These are phyloP conservation scores for Biscutella laevigata DNA, from an alignment of 441 rosid genomes.

Conservation along the genomic window DNA sequence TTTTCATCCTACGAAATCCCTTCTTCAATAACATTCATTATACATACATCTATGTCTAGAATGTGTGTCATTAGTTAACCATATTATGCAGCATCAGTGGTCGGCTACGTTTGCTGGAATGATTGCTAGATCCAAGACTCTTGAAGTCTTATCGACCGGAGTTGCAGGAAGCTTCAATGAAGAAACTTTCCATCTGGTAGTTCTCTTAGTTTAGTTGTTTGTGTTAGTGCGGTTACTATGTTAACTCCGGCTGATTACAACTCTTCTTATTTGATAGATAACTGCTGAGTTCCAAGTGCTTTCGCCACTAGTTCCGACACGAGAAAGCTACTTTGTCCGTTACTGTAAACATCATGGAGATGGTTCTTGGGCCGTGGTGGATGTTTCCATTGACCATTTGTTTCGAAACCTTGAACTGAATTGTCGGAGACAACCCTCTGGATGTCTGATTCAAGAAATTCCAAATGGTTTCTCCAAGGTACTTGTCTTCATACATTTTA, in stretches of 20 bases:
- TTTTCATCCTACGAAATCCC: too few relatives aligned
- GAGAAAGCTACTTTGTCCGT: conserved; percentile 77
- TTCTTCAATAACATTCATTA: too few relatives aligned
- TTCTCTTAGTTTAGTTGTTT: too few relatives aligned
- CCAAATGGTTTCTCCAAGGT: conserved; percentile 97
- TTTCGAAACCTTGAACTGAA: conserved; percentile 46
- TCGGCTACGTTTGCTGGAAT: conserved; percentile 74
- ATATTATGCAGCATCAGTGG: conserved; percentile 74
- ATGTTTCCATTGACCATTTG: conserved; percentile 86
- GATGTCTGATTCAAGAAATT: conserved; percentile 78
- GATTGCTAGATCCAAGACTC: conserved; percentile 75
- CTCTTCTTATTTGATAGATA: conserved; percentile 39
- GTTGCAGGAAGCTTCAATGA: conserved; percentile 96
- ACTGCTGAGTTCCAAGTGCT: conserved; percentile 93
- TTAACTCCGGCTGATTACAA: conserved; percentile 7
- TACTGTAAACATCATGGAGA: conserved; percentile 81
- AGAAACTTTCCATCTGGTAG: conserved; percentile 98
- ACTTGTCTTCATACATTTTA: too few relatives aligned
- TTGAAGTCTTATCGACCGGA: conserved; percentile 89
- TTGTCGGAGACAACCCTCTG: conserved; percentile 84
- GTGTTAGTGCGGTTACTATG: too few relatives aligned
- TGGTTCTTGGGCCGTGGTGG: conserved; percentile 96
- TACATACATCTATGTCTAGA: too few relatives aligned
- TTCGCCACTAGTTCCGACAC: conserved; percentile 75
- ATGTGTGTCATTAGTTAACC: too few relatives aligned